Base-by-base conservation (phyloP, 257 asterid species). In the Solanum sejunctum region DNA sequence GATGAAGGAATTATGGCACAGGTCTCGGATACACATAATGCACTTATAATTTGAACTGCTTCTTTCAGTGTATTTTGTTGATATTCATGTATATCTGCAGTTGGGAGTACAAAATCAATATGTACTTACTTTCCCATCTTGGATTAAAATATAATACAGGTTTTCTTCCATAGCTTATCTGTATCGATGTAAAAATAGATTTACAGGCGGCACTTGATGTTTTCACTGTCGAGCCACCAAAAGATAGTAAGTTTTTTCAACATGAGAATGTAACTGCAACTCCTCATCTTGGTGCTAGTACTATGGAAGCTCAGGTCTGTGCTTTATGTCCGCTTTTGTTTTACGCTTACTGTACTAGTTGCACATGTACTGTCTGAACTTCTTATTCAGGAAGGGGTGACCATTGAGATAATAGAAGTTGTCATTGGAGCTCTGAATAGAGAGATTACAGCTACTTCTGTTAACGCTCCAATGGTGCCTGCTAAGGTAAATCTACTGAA, bases 251-350 rank as follows among this genome's bases (percentile, higher is more conserved):
- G 91, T 89, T 96, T 90, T 88, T 96, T 67, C 94, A 88, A 85
- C 94, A 90, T 60, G 95, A 91, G 88, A 92, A 92, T 82, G 93
- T 94, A 55, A 93, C 93, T 6, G 98, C 92, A 52, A 96, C 98
- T 75, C 99, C 99, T 49, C 99, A 96, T 92, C 98, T 96, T 60
- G 99, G 99, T 61, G 99, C 99, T 80, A 96, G 99, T 88, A 96
- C 99, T 12, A 91, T 88, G 91, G 99, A 96, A 94, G 99, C 99
- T 78, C 99, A 96, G 99, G 99, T 94, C 77, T 84, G 90, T 80
- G 41, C 41, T 39, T 79, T 69, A 60, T 41, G 39, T 15, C 20
- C 28, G 60, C 55, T 58, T 17, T 66, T 26, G 6, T 55, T 20
- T 45, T 66, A 69, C 39, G 51, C 41, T 18, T 52, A 13, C 0